Evolutionary conservation across 2,329 filamentous ascomycete species (phyloP).

Genomic region (Diaporthe ilicicola): DNA sequence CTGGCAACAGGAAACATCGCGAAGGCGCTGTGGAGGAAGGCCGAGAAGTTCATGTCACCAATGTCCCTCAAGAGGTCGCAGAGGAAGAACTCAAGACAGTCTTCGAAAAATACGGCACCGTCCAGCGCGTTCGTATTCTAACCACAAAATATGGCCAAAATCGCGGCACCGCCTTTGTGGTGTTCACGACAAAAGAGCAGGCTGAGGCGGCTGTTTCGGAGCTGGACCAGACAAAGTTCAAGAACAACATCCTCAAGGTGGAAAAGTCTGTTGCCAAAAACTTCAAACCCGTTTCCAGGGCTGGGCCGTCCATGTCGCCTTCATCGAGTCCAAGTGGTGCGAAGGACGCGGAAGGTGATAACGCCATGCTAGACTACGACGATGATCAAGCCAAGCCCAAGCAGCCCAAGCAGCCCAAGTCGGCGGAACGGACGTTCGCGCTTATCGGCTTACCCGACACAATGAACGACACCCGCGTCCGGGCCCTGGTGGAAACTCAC

Average conservation of each 20-base stretch:
- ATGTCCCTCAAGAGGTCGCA: slow-evolving; percentile 67
- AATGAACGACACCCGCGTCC: slow-evolving; percentile 86
- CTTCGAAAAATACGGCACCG: slow-evolving; percentile 79
- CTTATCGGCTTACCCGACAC: slow-evolving; percentile 91
- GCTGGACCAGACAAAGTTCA: slow-evolving; percentile 76
- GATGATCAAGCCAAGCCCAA: slow-evolving; percentile 22
- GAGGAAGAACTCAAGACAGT: slow-evolving; percentile 75
- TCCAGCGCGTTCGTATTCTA: slow-evolving; percentile 77
- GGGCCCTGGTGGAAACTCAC: slow-evolving; percentile 73
- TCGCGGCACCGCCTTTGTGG: slow-evolving; percentile 82
- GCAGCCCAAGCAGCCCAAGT: slow-evolving; percentile 33
- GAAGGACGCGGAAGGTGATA: slow-evolving; percentile 47
- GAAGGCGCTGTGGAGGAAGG: slow-evolving; percentile 86
- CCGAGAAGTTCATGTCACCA: slow-evolving; percentile 82
- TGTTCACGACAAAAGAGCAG: slow-evolving; percentile 76
- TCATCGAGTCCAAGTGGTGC: slow-evolving; percentile 43
- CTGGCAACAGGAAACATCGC: slow-evolving; percentile 78
- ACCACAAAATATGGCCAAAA: slow-evolving; percentile 72
- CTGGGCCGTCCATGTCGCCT: slow-evolving; percentile 44
- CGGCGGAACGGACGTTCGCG: slow-evolving; percentile 66
- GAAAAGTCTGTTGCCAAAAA: slow-evolving; percentile 65
- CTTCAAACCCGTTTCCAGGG: slow-evolving; percentile 63
- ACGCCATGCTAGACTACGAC: slow-evolving; percentile 46
- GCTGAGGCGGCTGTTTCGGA: slow-evolving; percentile 71
- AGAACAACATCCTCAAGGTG: slow-evolving; percentile 73